Conservation (phyloP, 208 protist genomes). For the Leishmania gerbilli region DNA sequence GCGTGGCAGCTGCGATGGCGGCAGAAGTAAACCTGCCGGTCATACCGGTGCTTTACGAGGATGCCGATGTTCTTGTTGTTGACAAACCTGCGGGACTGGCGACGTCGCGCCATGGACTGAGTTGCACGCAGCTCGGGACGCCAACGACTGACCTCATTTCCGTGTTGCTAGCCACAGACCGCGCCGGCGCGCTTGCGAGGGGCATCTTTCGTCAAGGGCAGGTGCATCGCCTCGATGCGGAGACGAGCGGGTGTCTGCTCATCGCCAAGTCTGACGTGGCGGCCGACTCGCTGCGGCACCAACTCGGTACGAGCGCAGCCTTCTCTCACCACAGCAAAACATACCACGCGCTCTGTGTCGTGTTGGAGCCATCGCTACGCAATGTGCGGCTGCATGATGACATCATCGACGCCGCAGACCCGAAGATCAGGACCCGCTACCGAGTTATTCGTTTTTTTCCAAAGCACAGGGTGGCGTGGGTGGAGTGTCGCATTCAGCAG, state of each 20-base stretch:
- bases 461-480: conserved; percentile 45
- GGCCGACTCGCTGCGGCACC: conserved; percentile 67
- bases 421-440: conserved; percentile 66
- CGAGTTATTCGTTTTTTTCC: conserved; percentile 60
- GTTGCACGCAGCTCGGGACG: conserved; percentile 45
- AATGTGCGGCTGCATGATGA: conserved; percentile 48
- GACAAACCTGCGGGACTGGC: conserved; percentile 78
- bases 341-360: conserved; percentile 77
- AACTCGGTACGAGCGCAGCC: conserved; percentile 75
- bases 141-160: conserved; percentile 54
- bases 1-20: conserved; percentile 38
- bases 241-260: conserved; percentile 76
- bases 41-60: conserved; percentile 64
- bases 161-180: conserved; percentile 27
- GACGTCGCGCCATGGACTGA: conserved; percentile 75
- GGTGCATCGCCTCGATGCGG: conserved; percentile 81
- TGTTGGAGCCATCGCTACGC: conserved; percentile 64
- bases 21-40: not conserved
- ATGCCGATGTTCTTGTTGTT: conserved; percentile 70
- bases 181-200: not conserved
- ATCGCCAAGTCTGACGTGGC: conserved; percentile 68
- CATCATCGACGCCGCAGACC: conserved; percentile 49
- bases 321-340: conserved; percentile 64
- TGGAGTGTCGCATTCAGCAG: conserved; percentile 83
- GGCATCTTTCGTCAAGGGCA: conserved; percentile 68